These are phyloP conservation scores for Mucor saturninus DNA, from an alignment of 371 early-diverging fungal genomes.

Conservation along the genomic window DNA sequence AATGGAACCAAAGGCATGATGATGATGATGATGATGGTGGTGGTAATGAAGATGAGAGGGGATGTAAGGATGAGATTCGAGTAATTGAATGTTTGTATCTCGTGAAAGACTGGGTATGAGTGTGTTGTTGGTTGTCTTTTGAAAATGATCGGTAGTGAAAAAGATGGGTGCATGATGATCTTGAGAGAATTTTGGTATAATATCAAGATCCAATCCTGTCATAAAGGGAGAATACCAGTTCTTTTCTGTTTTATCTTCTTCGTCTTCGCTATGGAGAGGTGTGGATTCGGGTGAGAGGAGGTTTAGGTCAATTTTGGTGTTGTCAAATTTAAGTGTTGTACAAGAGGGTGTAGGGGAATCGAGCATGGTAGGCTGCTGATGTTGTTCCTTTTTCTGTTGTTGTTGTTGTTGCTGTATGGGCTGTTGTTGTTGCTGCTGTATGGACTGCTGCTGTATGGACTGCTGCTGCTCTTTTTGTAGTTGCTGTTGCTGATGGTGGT, in stretches of 20 bases:
- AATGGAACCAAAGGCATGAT: conserved; percentile 22
- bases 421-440: no score
- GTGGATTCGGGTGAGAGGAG: conserved; percentile 17
- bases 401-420: no score
- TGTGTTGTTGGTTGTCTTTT: background rate
- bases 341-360: conserved; percentile 10
- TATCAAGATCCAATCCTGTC: conserved; percentile 38
- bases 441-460: background rate
- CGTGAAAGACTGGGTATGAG: background rate
- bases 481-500: background rate
- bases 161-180: conserved; percentile 15
- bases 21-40: background rate
- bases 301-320: conserved; percentile 1
- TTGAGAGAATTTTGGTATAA: conserved; percentile 20
- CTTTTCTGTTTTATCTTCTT: conserved; percentile 12
- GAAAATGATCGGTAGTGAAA: conserved; percentile 3
- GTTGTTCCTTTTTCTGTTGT: background rate
- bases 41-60: conserved; percentile 13
- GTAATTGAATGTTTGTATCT: conserved; percentile 9
- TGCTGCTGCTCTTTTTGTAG: background rate
- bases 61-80: conserved; percentile 36
- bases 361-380: background rate
- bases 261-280: conserved; percentile 25
- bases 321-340: conserved; percentile 3
- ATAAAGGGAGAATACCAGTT: conserved; percentile 44